A percentile compares a stretch with the other conserved stretches of the same genome.
These are phyloP conservation scores for Leptographium wingfieldii DNA, from an alignment of 2,329 filamentous ascomycete genomes.

Conservation along the genomic window DNA sequence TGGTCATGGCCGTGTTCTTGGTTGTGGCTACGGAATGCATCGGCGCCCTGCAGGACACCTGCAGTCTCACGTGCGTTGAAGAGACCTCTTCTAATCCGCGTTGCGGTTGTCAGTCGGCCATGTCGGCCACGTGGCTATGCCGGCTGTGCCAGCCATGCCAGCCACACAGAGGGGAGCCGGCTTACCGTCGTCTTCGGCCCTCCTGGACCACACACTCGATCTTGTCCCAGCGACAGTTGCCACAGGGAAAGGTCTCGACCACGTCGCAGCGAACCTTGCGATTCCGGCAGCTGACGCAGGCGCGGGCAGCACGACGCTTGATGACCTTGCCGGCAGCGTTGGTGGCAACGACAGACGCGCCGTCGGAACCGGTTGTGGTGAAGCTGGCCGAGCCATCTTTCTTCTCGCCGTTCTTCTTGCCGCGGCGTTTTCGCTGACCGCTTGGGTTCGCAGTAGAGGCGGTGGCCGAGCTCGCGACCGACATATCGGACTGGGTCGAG, in stretches of 20 bases:
- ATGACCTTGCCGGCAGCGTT: conserved; percentile 34
- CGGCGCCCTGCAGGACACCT: conserved; percentile 2
- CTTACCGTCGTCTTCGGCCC: conserved; percentile 77
- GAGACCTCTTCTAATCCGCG: conserved; percentile 6
- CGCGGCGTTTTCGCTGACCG: conserved; percentile 8
- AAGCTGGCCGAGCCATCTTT: conserved; percentile 5
- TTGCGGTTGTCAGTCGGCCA: neutral
- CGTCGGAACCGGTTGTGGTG: conserved; percentile 7
- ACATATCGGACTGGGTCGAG: neutral
- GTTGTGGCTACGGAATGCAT: conserved; percentile 4
- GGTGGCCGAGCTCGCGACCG: neutral
- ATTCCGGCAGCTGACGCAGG: conserved; percentile 77
- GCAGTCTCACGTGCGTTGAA: conserved; percentile 11
- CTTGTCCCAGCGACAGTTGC: conserved; percentile 73
- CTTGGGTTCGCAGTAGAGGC: neutral
- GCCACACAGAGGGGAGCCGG: conserved; percentile 14
- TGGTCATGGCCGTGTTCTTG: neutral
- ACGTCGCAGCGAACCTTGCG: conserved; percentile 92
- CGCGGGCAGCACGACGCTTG: conserved; percentile 81
- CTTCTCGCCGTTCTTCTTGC: conserved; percentile 10
- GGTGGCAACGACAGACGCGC: conserved; percentile 15
- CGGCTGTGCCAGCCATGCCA: neutral
- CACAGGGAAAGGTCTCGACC: conserved; percentile 76
- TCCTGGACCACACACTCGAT: conserved; percentile 67
- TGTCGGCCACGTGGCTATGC: neutral